These are phyloP conservation scores for Hygrophila difformis DNA, from an alignment of 257 asterid genomes.

Conservation along the genomic window DNA sequence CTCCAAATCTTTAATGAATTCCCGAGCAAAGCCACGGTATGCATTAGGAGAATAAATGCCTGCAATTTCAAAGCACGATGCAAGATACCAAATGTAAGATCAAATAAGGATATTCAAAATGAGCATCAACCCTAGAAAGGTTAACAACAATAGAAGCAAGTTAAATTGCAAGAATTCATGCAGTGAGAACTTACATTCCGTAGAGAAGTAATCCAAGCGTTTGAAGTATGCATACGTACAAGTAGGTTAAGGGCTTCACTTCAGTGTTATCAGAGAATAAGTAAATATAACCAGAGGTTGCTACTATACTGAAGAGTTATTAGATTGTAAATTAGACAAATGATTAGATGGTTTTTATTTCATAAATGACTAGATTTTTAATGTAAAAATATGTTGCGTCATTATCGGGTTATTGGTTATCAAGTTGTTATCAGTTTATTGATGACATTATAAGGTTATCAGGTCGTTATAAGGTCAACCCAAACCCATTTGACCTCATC, in stretches of 20 bases:
- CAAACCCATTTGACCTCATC: no score
- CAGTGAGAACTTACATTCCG: constrained; percentile 65
- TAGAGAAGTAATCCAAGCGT: constrained; percentile 91
- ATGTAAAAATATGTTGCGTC: no score
- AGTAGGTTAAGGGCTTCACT: constrained; percentile 47
- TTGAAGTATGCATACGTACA: constrained; percentile 94
- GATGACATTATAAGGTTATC: no score
- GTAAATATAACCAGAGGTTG: neutral
- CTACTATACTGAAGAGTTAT: constrained; percentile 8
- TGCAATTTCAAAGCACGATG: constrained; percentile 21
- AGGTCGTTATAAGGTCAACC: no score
- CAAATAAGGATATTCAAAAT: no score
- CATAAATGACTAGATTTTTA: no score
- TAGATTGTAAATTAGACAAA: neutral
- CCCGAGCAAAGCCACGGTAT: constrained; percentile 97
- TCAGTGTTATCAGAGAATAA: constrained; percentile 9
- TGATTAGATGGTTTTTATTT: no score
- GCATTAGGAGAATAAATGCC: constrained; percentile 98
- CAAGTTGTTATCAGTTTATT: no score
- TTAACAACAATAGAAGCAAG: constrained; percentile 3
- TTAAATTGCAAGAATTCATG: constrained; percentile 10
- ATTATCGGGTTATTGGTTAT: no score
- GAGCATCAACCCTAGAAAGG: no score
- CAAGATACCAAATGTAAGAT: neutral
- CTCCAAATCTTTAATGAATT: constrained; percentile 92